These are phyloP conservation scores for Fusarium transvaalense DNA, from an alignment of 2,329 filamentous ascomycete species.

Conservation along the genomic window DNA sequence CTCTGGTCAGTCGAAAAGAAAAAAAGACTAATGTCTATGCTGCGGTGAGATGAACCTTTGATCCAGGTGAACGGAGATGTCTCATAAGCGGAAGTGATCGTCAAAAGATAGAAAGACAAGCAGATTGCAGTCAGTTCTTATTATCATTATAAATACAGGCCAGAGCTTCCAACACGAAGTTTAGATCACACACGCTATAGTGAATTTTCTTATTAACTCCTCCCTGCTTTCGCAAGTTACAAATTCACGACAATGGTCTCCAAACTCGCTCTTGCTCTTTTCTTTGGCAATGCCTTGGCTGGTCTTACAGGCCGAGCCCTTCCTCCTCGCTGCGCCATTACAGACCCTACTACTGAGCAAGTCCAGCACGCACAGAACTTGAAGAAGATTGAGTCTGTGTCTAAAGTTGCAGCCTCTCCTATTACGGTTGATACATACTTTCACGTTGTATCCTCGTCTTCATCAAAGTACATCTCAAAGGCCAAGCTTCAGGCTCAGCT, in stretches of 20 bases:
- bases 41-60: slow-evolving; percentile 18
- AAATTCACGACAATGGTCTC: slow-evolving; percentile 28
- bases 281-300: slow-evolving; percentile 28
- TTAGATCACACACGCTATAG: neutral
- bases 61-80: slow-evolving; percentile 10
- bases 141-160: fast-evolving
- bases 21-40: neutral
- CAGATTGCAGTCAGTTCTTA: neutral
- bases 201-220: neutral
- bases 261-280: slow-evolving; percentile 20
- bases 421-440: slow-evolving; percentile 44
- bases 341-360: slow-evolving; percentile 31
- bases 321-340: slow-evolving; percentile 26
- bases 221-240: neutral
- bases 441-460: slow-evolving; percentile 43
- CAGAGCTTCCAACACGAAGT: slow-evolving; percentile 10
- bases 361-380: slow-evolving; percentile 11
- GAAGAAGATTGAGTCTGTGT: slow-evolving; percentile 22
- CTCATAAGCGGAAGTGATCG: slow-evolving; percentile 18
- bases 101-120: neutral
- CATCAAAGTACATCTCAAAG: slow-evolving; percentile 40
- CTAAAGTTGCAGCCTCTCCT: slow-evolving; percentile 13
- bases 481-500: slow-evolving; percentile 53
- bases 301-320: slow-evolving; percentile 4
- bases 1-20: neutral